A percentile compares a stretch with the other conserved stretches of the same genome.
Conservation (phyloP, 495 filamentous ascomycete genomes). For the Astrothelium subdiscretum region DNA sequence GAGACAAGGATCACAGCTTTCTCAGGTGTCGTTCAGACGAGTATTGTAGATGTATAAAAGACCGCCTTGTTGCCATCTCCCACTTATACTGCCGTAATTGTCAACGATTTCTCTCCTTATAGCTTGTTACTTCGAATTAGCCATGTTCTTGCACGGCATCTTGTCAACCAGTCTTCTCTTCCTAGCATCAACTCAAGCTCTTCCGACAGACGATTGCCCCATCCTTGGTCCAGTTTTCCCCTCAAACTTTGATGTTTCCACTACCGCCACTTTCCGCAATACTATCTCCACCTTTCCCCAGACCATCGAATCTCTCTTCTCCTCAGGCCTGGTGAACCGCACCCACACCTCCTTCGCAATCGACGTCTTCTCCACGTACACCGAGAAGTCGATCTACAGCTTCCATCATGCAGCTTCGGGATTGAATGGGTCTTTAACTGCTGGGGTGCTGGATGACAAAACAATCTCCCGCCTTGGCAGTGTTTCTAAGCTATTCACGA, state of each 20-base stretch:
- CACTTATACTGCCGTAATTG: too few species aligned
- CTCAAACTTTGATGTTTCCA: background rate
- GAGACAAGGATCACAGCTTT: too few species aligned
- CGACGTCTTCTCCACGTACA: constrained; percentile 7
- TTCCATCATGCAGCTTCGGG: constrained; percentile 4
- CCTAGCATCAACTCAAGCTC: too few species aligned
- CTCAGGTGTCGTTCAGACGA: too few species aligned
- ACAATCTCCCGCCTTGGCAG: constrained; percentile 16
- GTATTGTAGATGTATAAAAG: too few species aligned
- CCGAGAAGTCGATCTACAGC: constrained; percentile 7
- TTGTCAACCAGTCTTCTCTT: too few species aligned
- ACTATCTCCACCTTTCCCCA: background rate
- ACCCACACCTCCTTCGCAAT: constrained; percentile 9
- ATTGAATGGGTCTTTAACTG: background rate
- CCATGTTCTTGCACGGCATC: too few species aligned
- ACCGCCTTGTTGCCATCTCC: too few species aligned
- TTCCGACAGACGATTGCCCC: constrained; percentile 4
- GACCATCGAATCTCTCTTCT: background rate
- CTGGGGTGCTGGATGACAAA: constrained; percentile 8
- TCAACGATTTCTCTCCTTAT: too few species aligned
- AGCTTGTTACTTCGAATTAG: too few species aligned
- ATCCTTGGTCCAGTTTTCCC: constrained; percentile 6
- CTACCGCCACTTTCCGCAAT: background rate
- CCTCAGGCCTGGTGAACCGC: background rate
- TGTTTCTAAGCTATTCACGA: constrained; percentile 16